phyloP scores from a whole-genome alignment of 345 rosid genomes.

The Salix purpurea region DNA sequence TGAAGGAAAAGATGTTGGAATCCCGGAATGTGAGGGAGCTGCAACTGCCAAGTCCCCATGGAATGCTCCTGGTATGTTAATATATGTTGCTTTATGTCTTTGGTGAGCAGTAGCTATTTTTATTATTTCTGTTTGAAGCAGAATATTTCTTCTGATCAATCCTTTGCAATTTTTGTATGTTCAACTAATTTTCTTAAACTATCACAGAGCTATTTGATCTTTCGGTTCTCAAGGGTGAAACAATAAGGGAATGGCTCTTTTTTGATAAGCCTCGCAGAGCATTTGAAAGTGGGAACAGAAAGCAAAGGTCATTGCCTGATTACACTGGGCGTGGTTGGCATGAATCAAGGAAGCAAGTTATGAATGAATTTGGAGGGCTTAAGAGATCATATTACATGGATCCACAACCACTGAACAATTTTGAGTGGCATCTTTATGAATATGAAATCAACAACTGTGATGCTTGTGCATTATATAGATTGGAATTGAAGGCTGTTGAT shows the following conservation, averaged over 20 bases:
- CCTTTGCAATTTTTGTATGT: slow-evolving; percentile 10
- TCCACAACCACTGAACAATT: slow-evolving; percentile 85
- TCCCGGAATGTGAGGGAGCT: slow-evolving; percentile 99
- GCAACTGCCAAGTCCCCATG: slow-evolving; percentile 98
- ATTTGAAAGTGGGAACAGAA: slow-evolving; percentile 92
- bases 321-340: slow-evolving; percentile 98
- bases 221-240: slow-evolving; percentile 73
- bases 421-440: slow-evolving; percentile 98
- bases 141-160: slow-evolving; percentile 1
- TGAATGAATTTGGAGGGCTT: slow-evolving; percentile 85
- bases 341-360: slow-evolving; percentile 94
- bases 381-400: slow-evolving; percentile 99
- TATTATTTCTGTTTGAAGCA: background rate
- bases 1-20: slow-evolving; percentile 81
- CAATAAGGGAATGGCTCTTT: slow-evolving; percentile 97
- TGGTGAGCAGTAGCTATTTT: background rate
- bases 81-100: slow-evolving; percentile 10
- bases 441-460: slow-evolving; percentile 91
- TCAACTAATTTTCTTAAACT: slow-evolving; percentile 13
- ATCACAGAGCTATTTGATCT: slow-evolving; percentile 93
- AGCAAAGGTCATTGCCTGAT: slow-evolving; percentile 98
- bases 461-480: slow-evolving; percentile 88
- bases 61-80: slow-evolving; percentile 88
- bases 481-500: slow-evolving; percentile 89
- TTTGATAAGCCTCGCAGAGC: slow-evolving; percentile 98